Evolutionary conservation across 345 rosid species (phyloP).

Genomic region (thale cress (Arabidopsis thaliana)): DNA sequence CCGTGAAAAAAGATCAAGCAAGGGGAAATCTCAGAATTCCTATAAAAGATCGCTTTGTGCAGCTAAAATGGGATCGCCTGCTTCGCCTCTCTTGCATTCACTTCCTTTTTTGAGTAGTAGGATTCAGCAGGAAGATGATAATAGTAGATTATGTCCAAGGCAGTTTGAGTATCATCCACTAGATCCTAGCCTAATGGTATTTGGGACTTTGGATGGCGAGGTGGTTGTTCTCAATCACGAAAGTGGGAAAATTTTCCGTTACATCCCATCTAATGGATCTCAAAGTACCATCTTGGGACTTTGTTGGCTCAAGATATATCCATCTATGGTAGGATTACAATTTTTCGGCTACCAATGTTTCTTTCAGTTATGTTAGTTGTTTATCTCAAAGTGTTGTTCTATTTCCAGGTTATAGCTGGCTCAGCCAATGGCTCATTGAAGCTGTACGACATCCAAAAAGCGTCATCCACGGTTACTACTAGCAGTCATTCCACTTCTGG

Average conservation of each 20-base stretch:
- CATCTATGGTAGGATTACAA: slow-evolving; percentile 65
- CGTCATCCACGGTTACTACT: slow-evolving; percentile 45
- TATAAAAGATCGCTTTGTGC: slow-evolving; percentile 86
- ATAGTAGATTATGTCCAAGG: slow-evolving; percentile 71
- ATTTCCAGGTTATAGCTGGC: slow-evolving; percentile 86
- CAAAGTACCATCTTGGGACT: slow-evolving; percentile 88
- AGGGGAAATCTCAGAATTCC: slow-evolving; percentile 58
- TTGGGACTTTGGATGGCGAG: slow-evolving; percentile 95
- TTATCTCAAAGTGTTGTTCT: slow-evolving; percentile 4
- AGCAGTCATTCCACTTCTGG: slow-evolving; percentile 47
- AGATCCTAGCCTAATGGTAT: slow-evolving; percentile 74
- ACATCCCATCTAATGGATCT: slow-evolving; percentile 74
- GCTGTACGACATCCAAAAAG: slow-evolving; percentile 68
- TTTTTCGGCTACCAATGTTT: background rate
- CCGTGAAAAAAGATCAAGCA: slow-evolving; percentile 72
- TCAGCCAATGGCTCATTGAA: slow-evolving; percentile 92
- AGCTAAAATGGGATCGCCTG: slow-evolving; percentile 82
- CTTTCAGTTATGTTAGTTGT: slow-evolving; percentile 21
- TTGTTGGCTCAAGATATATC: slow-evolving; percentile 90
- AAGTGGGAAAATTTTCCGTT: slow-evolving; percentile 72
- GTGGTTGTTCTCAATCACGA: slow-evolving; percentile 91
- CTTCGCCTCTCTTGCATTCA: slow-evolving; percentile 79
- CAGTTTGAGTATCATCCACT: slow-evolving; percentile 97
- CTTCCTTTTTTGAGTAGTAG: slow-evolving; percentile 57
- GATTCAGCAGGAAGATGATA: slow-evolving; percentile 47